Conservation (phyloP, 768 basidiomycete species). For the Trametes punicea region DNA sequence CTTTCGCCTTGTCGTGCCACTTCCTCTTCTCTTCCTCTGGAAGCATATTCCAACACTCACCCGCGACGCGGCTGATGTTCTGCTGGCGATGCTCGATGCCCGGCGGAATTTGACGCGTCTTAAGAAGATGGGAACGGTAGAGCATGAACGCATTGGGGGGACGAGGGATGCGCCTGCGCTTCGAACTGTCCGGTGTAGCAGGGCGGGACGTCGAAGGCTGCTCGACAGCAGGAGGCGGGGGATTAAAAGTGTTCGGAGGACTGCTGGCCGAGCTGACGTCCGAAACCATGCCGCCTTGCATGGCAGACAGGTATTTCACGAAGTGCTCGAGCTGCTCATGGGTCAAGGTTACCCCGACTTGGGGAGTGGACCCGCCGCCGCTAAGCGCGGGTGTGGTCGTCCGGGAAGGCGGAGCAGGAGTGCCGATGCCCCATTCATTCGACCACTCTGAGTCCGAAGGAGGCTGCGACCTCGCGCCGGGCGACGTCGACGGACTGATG, state of each 20-base stretch:
- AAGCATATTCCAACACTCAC: constrained; percentile 50
- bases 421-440: background rate
- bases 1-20: constrained; percentile 35
- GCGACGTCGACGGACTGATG: constrained; percentile 7
- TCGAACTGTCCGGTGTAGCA: background rate
- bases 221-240: background rate
- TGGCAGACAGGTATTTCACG: background rate
- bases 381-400: constrained; percentile 9
- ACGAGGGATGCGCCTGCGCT: constrained; percentile 38
- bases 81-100: constrained; percentile 51
- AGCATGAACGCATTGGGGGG: constrained; percentile 59
- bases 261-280: background rate
- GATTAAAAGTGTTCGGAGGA: background rate
- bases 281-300: background rate
- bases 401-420: constrained; percentile 10
- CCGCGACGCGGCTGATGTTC: constrained; percentile 51
- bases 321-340: constrained; percentile 4
- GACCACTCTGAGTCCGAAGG: constrained; percentile 8
- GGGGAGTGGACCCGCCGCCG: constrained; percentile 1
- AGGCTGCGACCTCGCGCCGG: constrained; percentile 10
- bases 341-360: background rate
- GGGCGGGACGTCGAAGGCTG: constrained; percentile 24
- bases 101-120: constrained; percentile 38
- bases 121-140: constrained; percentile 50
- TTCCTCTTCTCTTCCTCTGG: constrained; percentile 31